phyloP scores from a whole-genome alignment of 2,329 filamentous ascomycete species.

The Anthostomella pinea region DNA sequence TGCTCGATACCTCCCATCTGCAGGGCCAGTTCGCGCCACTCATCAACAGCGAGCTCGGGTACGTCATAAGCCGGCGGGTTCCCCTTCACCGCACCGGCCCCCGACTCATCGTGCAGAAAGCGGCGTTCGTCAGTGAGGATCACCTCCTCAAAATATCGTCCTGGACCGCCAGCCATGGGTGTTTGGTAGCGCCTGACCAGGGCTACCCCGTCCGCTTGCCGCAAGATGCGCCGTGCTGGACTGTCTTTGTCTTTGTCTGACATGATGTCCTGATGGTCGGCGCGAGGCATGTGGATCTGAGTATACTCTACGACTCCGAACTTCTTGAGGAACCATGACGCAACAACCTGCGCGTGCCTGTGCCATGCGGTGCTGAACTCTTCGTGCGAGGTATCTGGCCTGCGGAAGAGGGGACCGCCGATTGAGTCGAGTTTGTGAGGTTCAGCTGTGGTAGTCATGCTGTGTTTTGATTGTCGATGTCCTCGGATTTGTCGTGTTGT shows the following conservation, averaged over 20 bases:
- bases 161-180: conserved; percentile 2
- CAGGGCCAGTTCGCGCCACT: conserved; percentile 16
- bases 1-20: conserved; percentile 9
- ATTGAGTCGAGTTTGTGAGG: conserved; percentile 4
- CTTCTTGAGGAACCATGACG: conserved; percentile 17
- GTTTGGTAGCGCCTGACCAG: conserved; percentile 11
- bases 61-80: conserved; percentile 13
- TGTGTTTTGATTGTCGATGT: no score
- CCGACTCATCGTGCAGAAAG: conserved; percentile 18
- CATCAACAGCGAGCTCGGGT: conserved; percentile 13
- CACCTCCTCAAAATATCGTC: conserved; percentile 9
- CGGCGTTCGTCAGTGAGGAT: conserved; percentile 12
- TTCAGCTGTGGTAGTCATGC: no score
- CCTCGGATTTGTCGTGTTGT: no score
- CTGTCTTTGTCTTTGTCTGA: neutral
- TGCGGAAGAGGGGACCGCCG: conserved; percentile 14
- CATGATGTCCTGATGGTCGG: no score
- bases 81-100: conserved; percentile 13
- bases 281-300: conserved; percentile 21
- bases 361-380: conserved; percentile 17
- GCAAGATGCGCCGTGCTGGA: conserved; percentile 9
- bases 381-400: conserved; percentile 10
- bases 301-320: conserved; percentile 15
- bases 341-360: conserved; percentile 10
- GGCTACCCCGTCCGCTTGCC: conserved; percentile 14